Base-by-base conservation (phyloP, 1,284 basidiomycete genomes). In the Coniophora puteana region DNA sequence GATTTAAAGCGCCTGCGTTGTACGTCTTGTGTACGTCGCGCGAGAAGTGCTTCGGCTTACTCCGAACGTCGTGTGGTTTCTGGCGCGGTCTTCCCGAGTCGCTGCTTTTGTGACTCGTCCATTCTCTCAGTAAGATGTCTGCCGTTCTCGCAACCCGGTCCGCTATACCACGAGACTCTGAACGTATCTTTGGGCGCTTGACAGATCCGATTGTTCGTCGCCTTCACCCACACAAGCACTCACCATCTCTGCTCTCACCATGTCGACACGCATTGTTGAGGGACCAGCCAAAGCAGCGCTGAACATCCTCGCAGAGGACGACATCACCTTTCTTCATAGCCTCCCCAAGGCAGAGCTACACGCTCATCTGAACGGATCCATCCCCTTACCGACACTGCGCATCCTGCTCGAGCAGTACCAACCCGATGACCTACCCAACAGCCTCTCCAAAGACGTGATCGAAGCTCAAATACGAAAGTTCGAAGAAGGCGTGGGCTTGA, bases 301-400 rank as follows among this genome's bases (percentile, higher is more conserved):
- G 6, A 54, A 52, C 1, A 72, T 76, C 3, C 69, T 90, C 14
- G 65, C 63, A 3, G 48, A 65, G 0, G 46, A 61, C 3, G 80
- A 88, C 47, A 43, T 81, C 25, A 23, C 55, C 2, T 89, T 89
- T 56, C 61, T 90, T 33, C 65, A 74, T 41, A 47, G 48, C 3
- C 67, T 89, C 0, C 83, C 83, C 13, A 90, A 89, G 60, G 85
- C 87, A 1, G 88, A 91, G 56, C 69, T 91, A 0, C 88, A 91
- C 47, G 87, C 88, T 0, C 88, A 90, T 56, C 71, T 90, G 6
- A 89, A 90, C 51, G 88, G 88, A 2, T 90, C 77, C 7, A 89
- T 91, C 21, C 88, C 88, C 1, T 63, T 89, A 20, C 38, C 63
- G 0, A 63, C 76, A n/a, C 71, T 91, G 0, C 75, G 79, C 45